phyloP scores from a whole-genome alignment of 2,329 filamentous ascomycete species.

The Calonectria crousiana region DNA sequence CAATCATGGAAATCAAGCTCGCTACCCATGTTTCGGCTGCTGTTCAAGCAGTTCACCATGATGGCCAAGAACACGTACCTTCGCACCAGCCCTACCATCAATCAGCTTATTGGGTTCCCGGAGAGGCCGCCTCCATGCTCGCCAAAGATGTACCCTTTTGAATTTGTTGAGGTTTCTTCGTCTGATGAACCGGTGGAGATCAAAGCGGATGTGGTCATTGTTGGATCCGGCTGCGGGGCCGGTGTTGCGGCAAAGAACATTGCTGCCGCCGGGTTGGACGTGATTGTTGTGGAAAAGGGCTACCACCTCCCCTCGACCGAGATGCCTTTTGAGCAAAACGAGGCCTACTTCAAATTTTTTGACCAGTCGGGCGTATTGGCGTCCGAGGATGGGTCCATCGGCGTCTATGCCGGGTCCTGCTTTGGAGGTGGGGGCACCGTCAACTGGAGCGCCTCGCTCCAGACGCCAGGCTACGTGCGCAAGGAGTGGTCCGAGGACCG shows the following conservation, averaged over 20 bases:
- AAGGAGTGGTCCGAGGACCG: neutral
- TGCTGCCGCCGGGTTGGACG: neutral
- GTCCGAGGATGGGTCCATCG: neutral
- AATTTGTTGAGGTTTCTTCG: neutral
- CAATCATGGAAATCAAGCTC: constrained; percentile 14
- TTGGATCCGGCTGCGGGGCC: constrained; percentile 1
- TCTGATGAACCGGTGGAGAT: neutral
- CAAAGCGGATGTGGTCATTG: neutral
- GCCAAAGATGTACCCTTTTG: neutral
- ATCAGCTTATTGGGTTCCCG: neutral
- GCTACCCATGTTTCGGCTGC: neutral
- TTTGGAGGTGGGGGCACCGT: neutral
- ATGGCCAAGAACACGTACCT: constrained; percentile 17
- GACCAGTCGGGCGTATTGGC: neutral
- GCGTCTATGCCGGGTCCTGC: neutral
- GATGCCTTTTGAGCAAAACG: neutral
- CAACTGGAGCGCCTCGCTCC: constrained; percentile 2
- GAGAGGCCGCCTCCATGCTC: neutral
- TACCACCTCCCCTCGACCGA: neutral
- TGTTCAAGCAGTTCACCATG: constrained; percentile 19
- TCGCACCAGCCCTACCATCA: constrained; percentile 8
- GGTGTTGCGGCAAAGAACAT: constrained; percentile 4
- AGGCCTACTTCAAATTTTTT: neutral
- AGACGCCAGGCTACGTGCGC: neutral
- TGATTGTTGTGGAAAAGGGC: neutral